Base-by-base conservation (phyloP, 2,329 filamentous ascomycete genomes). In the Thielaviopsis populi region DNA sequence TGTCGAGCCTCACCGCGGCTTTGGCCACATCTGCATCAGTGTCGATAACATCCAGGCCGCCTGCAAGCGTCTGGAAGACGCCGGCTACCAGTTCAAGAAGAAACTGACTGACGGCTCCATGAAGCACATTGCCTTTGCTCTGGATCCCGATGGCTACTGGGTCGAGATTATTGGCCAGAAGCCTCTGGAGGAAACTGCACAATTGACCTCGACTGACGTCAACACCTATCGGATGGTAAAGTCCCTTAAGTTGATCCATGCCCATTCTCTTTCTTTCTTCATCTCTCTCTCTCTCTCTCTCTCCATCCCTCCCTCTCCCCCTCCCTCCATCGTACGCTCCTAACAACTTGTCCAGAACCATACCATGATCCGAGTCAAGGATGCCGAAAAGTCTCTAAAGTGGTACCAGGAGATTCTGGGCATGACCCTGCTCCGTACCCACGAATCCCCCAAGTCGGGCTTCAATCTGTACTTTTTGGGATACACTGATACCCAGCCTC, bases 391-490 rank as follows among this genome's bases (percentile, higher is more conserved):
- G 74, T 88, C 85, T 15, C 78, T 91, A 70, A 83, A 85, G 70
- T 92, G 89, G 73, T 92, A 92, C 76, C 82, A 92, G 73, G 89
- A 96, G 6, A 80, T 89, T 33, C 80, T 97, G 75, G 94, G 94
- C 66, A 96, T 97, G 94, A 82, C 80, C 27, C 80, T 95, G 42
- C 77, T 92, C 70, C 84, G 88, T 66, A 91, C 84, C 2, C 75
- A 74, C 11, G 89, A 95, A 75, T 86, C 83, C 69, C 75, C 82
- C 24, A 82, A 82, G 37, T 85, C 83, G 19, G 83, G 82, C 24
- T 97, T 96, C 77, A 95, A 91, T 70, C 79, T 96, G 27, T 97
- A 96, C 76, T 97, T 97, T 79, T 79, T 97, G 48, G 91, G 86
- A 22, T 99, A 96, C 71, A 80, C 81, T 1, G 80, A 77, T 37